Base-by-base conservation (phyloP, 129 eudicot species). In the Flaveria robusta region DNA sequence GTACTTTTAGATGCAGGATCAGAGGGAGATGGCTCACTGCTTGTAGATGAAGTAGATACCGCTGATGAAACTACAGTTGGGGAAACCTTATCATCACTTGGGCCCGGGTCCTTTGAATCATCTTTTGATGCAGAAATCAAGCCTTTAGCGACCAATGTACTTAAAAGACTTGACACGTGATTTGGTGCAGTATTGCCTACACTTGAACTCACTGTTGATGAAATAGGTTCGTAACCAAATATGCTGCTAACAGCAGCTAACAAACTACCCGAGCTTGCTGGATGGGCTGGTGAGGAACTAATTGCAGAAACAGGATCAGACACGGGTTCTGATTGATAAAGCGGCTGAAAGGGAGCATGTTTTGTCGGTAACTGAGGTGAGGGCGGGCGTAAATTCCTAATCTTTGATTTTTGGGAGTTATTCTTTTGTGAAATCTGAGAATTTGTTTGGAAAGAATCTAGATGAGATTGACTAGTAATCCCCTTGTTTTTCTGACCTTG, bases 131-230 rank as follows among this genome's bases (percentile, higher is more conserved):
- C 74, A 70, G 92, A 81, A 72, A 93, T 93, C 80, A 93, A 83
- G 23, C 98, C 97, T 75, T 87, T 91, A 1, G 96, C 89, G 20
- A 93, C 83, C 83, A 93, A 87, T 63, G 97, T 79, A 74, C 88
- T 88, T 80, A 93, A 80, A 68, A 93, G 88, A 64, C 88, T 93
- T n/a, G 98, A 86, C 23, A 90, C 83, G 9, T 85, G 86, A 79
- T 79, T 72, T 54, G 92, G 51, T 45, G 74, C 70, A 14, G 83
- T 7, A 13, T 80, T 67, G 16, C 50, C 65, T 15, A 52, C 29
- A 13, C 39, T 82, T 31, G 85, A 60, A 66, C 85, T 64, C 55
- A 42, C 77, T 59, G 82, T 50, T 64, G 90, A 70, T 20, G 84
- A 49, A 65, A 74, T 41, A 5, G 91, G 80, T 63, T 58, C 79